A percentile compares a stretch with the other conserved stretches of the same genome.
These are phyloP conservation scores for Rhizoclosmatium hyalinum DNA, from an alignment of 371 early-diverging fungal genomes.

Conservation along the genomic window DNA sequence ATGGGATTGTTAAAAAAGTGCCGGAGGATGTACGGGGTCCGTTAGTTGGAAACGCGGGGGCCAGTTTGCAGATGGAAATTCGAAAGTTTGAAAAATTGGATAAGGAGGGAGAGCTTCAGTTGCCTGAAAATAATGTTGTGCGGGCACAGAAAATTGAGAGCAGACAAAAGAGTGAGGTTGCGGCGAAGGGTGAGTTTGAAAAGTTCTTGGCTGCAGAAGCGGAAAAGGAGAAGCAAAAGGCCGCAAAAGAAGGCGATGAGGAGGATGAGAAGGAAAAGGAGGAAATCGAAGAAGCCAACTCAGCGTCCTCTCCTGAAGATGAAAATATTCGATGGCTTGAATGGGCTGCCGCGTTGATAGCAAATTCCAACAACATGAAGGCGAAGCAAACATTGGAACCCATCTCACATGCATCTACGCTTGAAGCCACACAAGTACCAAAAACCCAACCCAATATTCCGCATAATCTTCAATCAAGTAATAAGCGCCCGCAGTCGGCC, in stretches of 20 bases:
- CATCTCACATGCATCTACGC: neutral
- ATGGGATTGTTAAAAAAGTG: neutral
- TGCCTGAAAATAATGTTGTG: neutral
- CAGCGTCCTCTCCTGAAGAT: neutral
- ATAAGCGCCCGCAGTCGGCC: neutral
- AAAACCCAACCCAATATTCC: neutral
- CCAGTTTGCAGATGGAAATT: constrained; percentile 26
- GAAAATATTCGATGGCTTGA: constrained; percentile 3
- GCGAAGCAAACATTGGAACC: constrained; percentile 3
- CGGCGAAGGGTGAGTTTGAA: constrained; percentile 1
- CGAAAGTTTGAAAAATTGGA: constrained; percentile 18
- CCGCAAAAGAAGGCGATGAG: neutral
- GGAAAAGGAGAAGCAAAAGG: neutral
- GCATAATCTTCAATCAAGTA: neutral
- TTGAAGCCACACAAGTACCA: neutral
- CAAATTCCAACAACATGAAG: constrained; percentile 2
- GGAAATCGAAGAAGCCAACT: neutral
- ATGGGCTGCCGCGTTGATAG: constrained; percentile 17
- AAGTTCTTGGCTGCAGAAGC: neutral
- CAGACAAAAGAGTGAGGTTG: neutral
- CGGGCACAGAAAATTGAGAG: constrained; percentile 1
- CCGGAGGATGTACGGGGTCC: constrained; percentile 9
- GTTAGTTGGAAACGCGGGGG: constrained; percentile 10
- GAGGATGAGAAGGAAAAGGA: neutral
- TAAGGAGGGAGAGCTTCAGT: constrained; percentile 6